Conservation (phyloP, 129 eudicot genomes). For the sunflower (Helianthus annuus) region HanXRQr2.0-SUNRISE NC_035447.2:154459037-154459536, state of each 20-base stretch:
- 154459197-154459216: too few relatives aligned
- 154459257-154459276: background rate
- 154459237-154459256: background rate
- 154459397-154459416: constrained; percentile 29
- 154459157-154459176: too few relatives aligned
- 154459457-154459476: constrained; percentile 32
- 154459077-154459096: too few relatives aligned
- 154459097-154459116: too few relatives aligned
- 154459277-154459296: too few relatives aligned
- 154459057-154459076: too few relatives aligned
- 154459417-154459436: constrained; percentile 23
- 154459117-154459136: too few relatives aligned
- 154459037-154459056: too few relatives aligned
- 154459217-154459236: background rate
- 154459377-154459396: constrained; percentile 35
- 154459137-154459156: too few relatives aligned
- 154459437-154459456: constrained; percentile 31
- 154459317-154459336: background rate
- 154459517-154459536: constrained; percentile 31
- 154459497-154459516: constrained; percentile 26
- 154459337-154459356: constrained; percentile 31
- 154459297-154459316: background rate
- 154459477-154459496: constrained; percentile 33
- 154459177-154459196: too few relatives aligned
- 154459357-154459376: constrained; percentile 29